Evolutionary conservation across 495 filamentous ascomycete genomes (phyloP).

Genomic region (Aeminium ludgeri): DNA sequence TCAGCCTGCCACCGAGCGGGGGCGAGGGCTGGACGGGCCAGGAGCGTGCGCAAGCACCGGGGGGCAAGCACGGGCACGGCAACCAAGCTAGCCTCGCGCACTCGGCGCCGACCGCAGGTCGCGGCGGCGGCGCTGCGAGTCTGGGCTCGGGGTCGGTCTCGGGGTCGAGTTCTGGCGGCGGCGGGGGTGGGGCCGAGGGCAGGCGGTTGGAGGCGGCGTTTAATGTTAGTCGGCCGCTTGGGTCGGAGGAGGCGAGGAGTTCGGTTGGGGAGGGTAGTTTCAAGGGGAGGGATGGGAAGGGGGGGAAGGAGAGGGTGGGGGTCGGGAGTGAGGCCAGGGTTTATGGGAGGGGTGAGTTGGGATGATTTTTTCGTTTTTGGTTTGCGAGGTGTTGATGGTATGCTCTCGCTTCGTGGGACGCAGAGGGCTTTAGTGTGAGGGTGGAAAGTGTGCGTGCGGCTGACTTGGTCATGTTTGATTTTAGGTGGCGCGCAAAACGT

Average conservation of each 20-base stretch:
- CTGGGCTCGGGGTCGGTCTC: not conserved
- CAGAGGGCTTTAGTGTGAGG: too few species aligned
- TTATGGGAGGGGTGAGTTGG: slow-evolving; percentile 25
- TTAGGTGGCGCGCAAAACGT: slow-evolving; percentile 27
- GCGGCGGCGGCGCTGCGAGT: not conserved
- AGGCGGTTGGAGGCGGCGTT: not conserved
- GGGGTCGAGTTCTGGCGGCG: not conserved
- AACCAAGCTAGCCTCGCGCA: too few species aligned
- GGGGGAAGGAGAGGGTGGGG: slow-evolving; percentile 20
- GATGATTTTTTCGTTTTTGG: not conserved
- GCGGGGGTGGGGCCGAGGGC: slow-evolving; percentile 5
- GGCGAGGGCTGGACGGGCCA: too few species aligned
- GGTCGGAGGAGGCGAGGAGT: slow-evolving; percentile 17
- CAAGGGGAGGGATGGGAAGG: slow-evolving; percentile 10
- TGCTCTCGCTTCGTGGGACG: too few species aligned
- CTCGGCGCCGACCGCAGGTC: not conserved
- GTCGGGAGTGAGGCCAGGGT: slow-evolving; percentile 22
- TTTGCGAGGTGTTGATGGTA: not conserved
- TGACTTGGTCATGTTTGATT: slow-evolving; percentile 12
- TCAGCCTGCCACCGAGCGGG: too few species aligned
- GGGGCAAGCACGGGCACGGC: too few species aligned
- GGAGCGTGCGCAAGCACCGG: too few species aligned
- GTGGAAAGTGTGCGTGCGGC: too few species aligned
- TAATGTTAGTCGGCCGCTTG: slow-evolving; percentile 10
- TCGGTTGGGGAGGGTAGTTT: slow-evolving; percentile 14